A percentile compares a stretch with the other conserved stretches of the same genome.
phyloP scores from a whole-genome alignment of 306 rosid genomes.

The Lathyrus oleraceus region DNA sequence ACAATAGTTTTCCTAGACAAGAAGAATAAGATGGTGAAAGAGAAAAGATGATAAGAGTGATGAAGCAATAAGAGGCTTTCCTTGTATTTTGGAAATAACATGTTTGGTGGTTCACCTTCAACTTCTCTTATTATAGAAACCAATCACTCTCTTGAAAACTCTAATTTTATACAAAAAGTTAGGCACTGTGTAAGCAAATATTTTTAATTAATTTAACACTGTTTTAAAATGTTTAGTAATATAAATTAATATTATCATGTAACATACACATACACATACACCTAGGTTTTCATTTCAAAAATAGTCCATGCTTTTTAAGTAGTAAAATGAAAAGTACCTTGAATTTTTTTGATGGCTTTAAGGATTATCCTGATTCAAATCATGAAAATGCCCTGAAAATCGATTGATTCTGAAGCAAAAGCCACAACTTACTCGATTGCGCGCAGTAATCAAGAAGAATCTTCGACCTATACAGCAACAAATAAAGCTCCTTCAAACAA shows the following conservation, averaged over 20 bases:
- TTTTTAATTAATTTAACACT: no score
- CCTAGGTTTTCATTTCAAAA: background rate
- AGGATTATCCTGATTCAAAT: slow-evolving; percentile 89
- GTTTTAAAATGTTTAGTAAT: no score
- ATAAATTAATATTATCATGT: no score
- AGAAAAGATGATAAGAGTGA: background rate
- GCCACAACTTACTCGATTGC: slow-evolving; percentile 87
- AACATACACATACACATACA: background rate
- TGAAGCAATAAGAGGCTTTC: slow-evolving; percentile 29
- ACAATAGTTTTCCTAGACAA: background rate
- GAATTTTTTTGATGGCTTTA: slow-evolving; percentile 78
- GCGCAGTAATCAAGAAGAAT: slow-evolving; percentile 86
- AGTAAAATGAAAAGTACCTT: slow-evolving; percentile 49
- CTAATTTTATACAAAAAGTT: slow-evolving; percentile 9
- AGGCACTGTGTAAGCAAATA: no score
- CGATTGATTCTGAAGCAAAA: slow-evolving; percentile 83
- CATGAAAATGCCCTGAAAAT: slow-evolving; percentile 92
- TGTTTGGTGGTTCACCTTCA: slow-evolving; percentile 40
- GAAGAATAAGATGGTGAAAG: background rate
- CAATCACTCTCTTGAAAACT: slow-evolving; percentile 10
- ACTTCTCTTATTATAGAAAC: slow-evolving; percentile 19
- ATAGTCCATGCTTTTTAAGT: background rate
- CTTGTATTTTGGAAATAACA: slow-evolving; percentile 40
- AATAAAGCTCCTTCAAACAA: slow-evolving; percentile 83
- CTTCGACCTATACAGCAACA: slow-evolving; percentile 75